phyloP scores from a whole-genome alignment of 1,284 basidiomycete genomes.

The Cronartium ribicola region DNA sequence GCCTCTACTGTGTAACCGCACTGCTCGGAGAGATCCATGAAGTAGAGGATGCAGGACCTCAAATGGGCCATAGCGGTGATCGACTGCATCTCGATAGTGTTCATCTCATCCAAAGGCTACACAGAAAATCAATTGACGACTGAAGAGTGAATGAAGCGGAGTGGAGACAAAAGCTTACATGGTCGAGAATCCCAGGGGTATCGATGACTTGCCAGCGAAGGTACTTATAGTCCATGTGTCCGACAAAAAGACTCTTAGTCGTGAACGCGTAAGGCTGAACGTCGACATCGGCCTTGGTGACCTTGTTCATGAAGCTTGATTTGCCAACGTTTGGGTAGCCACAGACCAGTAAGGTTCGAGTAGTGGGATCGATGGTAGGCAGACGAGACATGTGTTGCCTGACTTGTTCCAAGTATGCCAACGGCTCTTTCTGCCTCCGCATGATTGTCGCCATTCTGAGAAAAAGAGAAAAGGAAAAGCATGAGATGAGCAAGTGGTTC shows the following conservation, averaged over 20 bases:
- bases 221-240: conserved; percentile 95
- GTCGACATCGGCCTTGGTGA: conserved; percentile 92
- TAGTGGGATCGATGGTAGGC: conserved; percentile 90
- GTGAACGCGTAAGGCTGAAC: conserved; percentile 98
- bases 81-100: conserved; percentile 98
- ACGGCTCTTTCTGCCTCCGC: conserved; percentile 90
- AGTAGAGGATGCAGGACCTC: conserved; percentile 85
- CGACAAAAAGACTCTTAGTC: conserved; percentile 91
- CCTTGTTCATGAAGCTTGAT: conserved; percentile 96
- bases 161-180: conserved; percentile 73
- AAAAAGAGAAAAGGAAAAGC: background rate
- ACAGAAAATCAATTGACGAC: background rate
- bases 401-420: conserved; percentile 94
- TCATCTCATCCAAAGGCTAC: conserved; percentile 95
- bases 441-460: conserved; percentile 90
- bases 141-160: background rate
- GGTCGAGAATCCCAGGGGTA: conserved; percentile 46
- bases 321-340: conserved; percentile 98
- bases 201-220: conserved; percentile 93
- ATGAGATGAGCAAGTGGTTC: background rate
- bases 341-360: conserved; percentile 89
- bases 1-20: conserved; percentile 93
- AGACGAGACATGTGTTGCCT: conserved; percentile 94
- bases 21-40: conserved; percentile 94
- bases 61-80: conserved; percentile 92